A percentile compares a stretch with the other conserved stretches of the same genome.
These are phyloP conservation scores for Bolboschoenoplectus hybrid DNA, from an alignment of 202 grass and related monocot species.

Conservation along the genomic window DNA sequence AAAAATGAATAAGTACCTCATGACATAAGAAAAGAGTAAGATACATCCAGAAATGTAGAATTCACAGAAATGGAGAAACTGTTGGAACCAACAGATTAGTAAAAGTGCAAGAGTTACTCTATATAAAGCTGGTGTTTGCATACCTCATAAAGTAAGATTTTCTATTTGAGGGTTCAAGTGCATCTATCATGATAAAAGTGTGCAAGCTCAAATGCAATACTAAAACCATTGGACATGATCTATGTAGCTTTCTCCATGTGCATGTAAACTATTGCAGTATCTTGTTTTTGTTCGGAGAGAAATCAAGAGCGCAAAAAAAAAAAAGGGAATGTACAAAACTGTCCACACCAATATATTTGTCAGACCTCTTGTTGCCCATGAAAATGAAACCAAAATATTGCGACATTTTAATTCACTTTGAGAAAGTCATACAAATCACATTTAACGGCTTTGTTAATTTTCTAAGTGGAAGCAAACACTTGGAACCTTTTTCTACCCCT, in stretches of 20 bases:
- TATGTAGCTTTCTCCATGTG: slow-evolving; percentile 5
- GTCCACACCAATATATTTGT: not conserved
- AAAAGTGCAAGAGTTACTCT: not conserved
- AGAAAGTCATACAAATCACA: slow-evolving; percentile 18
- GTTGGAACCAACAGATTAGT: not conserved
- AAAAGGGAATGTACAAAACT: not conserved
- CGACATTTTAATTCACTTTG: not conserved
- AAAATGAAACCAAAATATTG: not conserved
- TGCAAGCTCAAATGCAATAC: not conserved
- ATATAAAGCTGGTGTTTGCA: not conserved
- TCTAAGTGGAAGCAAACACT: not conserved
- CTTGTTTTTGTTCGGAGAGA: not conserved
- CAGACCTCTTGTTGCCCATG: not conserved
- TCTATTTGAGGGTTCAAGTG: not conserved
- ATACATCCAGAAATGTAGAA: not conserved
- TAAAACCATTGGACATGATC: not conserved
- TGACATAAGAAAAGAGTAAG: not conserved
- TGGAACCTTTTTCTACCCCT: not conserved
- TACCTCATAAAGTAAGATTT: not conserved
- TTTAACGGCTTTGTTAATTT: not conserved
- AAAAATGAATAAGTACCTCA: not conserved
- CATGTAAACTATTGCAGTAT: not conserved
- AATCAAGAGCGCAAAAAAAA: slow-evolving; percentile 9
- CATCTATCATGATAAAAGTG: not conserved
- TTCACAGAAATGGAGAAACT: not conserved